phyloP scores from a whole-genome alignment of 345 rosid genomes.

The Aquilaria sinensis region DNA sequence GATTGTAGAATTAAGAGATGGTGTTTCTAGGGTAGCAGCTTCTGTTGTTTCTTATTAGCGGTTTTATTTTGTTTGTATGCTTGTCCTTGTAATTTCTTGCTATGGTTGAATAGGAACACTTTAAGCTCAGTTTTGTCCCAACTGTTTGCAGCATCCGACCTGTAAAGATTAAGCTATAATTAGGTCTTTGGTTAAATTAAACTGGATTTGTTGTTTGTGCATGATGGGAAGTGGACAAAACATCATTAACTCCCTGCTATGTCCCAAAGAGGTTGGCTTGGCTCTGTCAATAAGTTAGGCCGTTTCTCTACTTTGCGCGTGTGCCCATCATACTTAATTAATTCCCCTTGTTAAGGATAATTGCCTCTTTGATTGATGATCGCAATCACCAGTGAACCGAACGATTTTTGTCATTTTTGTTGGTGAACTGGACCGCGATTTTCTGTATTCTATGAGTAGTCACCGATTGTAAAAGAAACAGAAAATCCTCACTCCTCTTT shows the following conservation, averaged over 20 bases:
- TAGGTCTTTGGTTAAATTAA: neutral
- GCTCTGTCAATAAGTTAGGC: constrained; percentile 32
- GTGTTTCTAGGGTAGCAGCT: too few species aligned
- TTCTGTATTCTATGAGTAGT: neutral
- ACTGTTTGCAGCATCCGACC: too few species aligned
- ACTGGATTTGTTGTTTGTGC: too few species aligned
- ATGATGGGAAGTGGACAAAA: neutral
- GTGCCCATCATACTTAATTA: constrained; percentile 13
- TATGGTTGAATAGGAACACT: too few species aligned
- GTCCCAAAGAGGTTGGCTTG: constrained; percentile 24
- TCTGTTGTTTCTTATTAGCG: too few species aligned
- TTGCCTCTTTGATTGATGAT: constrained; percentile 6
- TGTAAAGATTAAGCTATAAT: neutral
- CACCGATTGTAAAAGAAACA: too few species aligned
- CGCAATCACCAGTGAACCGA: constrained; percentile 18
- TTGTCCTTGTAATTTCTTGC: too few species aligned
- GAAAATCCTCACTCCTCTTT: too few species aligned
- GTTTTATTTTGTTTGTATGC: too few species aligned
- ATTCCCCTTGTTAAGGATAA: constrained; percentile 9
- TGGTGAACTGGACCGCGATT: neutral
- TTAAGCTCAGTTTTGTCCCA: too few species aligned
- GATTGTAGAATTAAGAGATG: too few species aligned
- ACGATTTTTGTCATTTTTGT: neutral
- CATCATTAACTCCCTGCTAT: neutral
- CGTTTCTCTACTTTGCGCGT: constrained; percentile 11